A percentile compares a stretch with the other conserved stretches of the same genome.
These are phyloP conservation scores for Heterobasidion irregulare DNA, from an alignment of 1,284 basidiomycete genomes.

Conservation along the genomic window DNA sequence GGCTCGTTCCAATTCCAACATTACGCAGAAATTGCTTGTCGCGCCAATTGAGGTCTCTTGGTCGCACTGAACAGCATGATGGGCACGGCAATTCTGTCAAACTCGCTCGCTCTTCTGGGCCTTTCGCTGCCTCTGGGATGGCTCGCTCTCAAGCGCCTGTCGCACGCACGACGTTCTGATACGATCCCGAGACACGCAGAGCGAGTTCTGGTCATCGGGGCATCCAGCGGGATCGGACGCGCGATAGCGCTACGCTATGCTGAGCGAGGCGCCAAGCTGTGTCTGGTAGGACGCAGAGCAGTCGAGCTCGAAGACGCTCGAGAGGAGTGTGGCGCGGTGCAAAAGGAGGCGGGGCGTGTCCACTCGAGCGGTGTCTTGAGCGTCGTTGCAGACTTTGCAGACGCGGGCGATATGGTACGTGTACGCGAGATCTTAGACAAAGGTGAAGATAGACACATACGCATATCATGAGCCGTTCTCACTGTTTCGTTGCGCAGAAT, in stretches of 20 bases:
- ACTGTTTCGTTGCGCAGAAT: constrained; percentile 36
- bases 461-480: not conserved
- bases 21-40: too few relatives aligned
- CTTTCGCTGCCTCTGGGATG: not conserved
- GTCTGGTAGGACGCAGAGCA: constrained; percentile 66
- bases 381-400: constrained; percentile 57
- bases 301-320: constrained; percentile 52
- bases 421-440: constrained; percentile 48
- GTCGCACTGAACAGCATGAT: not conserved
- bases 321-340: constrained; percentile 42
- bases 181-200: constrained; percentile 27
- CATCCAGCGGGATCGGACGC: constrained; percentile 78
- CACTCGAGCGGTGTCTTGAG: constrained; percentile 28
- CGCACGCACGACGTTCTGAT: not conserved
- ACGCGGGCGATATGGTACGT: constrained; percentile 58
- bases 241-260: constrained; percentile 71
- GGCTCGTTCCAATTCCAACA: too few relatives aligned
- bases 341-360: not conserved
- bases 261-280: constrained; percentile 64
- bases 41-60: not conserved
- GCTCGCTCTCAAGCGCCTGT: not conserved
- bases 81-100: not conserved
- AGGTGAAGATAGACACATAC: constrained; percentile 32
- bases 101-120: not conserved
- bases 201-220: constrained; percentile 75